Conservation (phyloP, 2,329 filamentous ascomycete genomes). For the Arthrobotrys entomopaga region DNA sequence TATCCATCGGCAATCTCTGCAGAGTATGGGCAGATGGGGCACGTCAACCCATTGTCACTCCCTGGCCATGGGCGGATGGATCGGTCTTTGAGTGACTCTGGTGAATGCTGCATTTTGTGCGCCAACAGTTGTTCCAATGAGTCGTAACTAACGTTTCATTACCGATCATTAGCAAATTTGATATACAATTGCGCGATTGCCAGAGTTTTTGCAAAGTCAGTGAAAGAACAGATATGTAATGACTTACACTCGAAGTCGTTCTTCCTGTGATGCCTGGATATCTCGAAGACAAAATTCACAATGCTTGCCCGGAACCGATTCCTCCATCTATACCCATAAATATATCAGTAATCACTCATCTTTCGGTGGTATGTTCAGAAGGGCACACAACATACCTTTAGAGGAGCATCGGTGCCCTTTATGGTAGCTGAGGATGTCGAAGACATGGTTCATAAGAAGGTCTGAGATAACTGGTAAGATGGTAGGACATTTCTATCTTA, state of each 20-base stretch:
- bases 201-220: background rate
- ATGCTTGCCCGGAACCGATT: background rate
- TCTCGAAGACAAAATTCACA: conserved; percentile 41
- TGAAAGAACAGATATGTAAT: background rate
- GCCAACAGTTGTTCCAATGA: conserved; percentile 12
- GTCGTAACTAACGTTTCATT: conserved; percentile 4
- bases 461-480: no score
- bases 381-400: no score
- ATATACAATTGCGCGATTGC: background rate
- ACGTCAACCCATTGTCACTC: conserved; percentile 26
- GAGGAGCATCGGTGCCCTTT: no score
- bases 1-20: conserved; percentile 29
- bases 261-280: conserved; percentile 6
- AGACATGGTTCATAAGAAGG: no score
- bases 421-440: no score
- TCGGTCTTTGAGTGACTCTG: conserved; percentile 26
- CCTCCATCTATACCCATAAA: no score
- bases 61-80: conserved; percentile 40
- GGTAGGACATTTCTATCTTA: no score
- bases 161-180: background rate
- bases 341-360: no score
- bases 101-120: conserved; percentile 30
- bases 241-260: conserved; percentile 14
- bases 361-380: no score
- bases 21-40: conserved; percentile 12